phyloP scores from a whole-genome alignment of 192 early-diverging fungal genomes.

The Coemansia sp. region DNA sequence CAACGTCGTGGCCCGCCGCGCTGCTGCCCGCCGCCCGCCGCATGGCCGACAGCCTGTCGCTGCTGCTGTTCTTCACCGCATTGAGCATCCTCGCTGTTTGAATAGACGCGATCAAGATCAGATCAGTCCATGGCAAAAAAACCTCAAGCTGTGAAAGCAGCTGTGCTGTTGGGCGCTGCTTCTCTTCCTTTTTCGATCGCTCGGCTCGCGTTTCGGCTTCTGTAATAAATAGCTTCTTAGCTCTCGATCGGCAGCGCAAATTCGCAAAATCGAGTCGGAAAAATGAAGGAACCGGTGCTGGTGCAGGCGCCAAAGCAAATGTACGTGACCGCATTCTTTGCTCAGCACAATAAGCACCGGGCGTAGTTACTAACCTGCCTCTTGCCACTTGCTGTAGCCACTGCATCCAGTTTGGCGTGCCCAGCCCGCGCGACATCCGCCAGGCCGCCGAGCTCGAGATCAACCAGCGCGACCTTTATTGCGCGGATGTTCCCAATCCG shows the following conservation, averaged over 20 bases:
- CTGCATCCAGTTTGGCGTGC: slow-evolving; percentile 92
- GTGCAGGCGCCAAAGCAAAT: slow-evolving; percentile 69
- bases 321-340: slow-evolving; percentile 43
- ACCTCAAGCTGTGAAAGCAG: neutral
- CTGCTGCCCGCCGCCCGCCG: slow-evolving; percentile 10
- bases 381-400: too few relatives aligned
- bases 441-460: slow-evolving; percentile 87
- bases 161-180: too few relatives aligned
- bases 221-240: neutral
- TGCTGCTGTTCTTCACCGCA: slow-evolving; percentile 34
- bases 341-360: too few relatives aligned
- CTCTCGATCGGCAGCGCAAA: neutral
- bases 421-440: slow-evolving; percentile 83
- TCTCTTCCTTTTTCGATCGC: neutral
- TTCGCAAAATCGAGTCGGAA: too few relatives aligned
- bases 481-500: slow-evolving; percentile 57
- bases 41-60: slow-evolving; percentile 15
- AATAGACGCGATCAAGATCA: neutral
- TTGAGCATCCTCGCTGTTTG: too few relatives aligned
- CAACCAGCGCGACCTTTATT: slow-evolving; percentile 82
- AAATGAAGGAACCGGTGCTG: slow-evolving; percentile 77
- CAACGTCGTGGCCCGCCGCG: too few relatives aligned
- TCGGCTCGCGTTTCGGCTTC: neutral
- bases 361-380: too few relatives aligned
- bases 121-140: neutral